Base-by-base conservation (phyloP, 2,329 filamentous ascomycete genomes). In the Cyphellophora europaea region DNA sequence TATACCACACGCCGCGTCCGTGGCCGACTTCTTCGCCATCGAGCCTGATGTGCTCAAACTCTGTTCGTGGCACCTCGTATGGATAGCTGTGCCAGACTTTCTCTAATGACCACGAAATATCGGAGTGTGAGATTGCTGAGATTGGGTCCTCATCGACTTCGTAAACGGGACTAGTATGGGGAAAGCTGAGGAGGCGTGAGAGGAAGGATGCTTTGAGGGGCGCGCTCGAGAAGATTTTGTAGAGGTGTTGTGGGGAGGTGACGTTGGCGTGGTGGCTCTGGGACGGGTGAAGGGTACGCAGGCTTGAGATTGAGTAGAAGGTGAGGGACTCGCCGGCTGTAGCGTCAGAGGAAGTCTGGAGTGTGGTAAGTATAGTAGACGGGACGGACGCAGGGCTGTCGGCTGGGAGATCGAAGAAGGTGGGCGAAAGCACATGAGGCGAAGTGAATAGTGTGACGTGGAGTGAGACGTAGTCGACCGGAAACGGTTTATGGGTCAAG, bases 371-470 rank as follows among this genome's bases (percentile, higher is more conserved):
- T 30, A 98, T 72, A 13, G 74, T 77, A 40, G 75, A 76, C 0
- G 91, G 91, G 0, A 82, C 74, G 11, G 63, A 55, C 18, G 65
- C 59, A n/a, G 61, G 68, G 3, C 43, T 47, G 10, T 49, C 47
- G 4, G 48, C 33, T 0, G 66, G 52, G 2, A 93, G 66, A 37
- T 75, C 74, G 65, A 96, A 96, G 53, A 77, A 87, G 3, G 56
- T 56, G 0, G 82, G 71, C 13, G 74, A 78, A n/a, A 93, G 70
- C n/a, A 63, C 69, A 48, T 78, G 74, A 0, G 84, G 77, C 0
- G 86, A 84, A 0, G 88, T 70, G 51, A 98, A 89, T 1, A 96
- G 73, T 0, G 89, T 96, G 34, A 95, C 89, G 52, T 96, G 81
- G 1, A 96, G 71, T 31, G 74, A 72, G 3, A 86, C 83, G 55